Base-by-base conservation (phyloP, 176 grass and related monocot genomes). In the Bothriochloa decipiens region DNA sequence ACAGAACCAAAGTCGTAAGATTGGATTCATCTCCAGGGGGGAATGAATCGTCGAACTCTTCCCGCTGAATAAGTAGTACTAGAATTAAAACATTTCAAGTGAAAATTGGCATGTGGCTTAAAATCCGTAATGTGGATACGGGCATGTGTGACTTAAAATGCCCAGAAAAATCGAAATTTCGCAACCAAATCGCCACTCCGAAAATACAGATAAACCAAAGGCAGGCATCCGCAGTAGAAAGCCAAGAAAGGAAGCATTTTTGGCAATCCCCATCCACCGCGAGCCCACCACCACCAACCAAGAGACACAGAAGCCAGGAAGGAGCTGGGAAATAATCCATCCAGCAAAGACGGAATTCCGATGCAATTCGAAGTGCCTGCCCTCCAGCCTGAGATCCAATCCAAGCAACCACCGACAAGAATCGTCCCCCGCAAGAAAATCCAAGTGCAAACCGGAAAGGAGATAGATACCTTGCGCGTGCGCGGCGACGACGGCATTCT, bases 401-500 rank as follows among this genome's bases (percentile, higher is more conserved):
- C 47, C 35, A 76, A 62, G 10, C 60, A 63, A 23, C 53, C 68
- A 23, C 61, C 66, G 49, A 32, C 71, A 70, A 69, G 70, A 60
- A 45, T 60, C 28, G 0, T 1, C 15, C 20, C 6, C 17, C 6
- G 6, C 6, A 53, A 29, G 18, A 68, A 84, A 60, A 52, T 42
- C 27, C 25, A 39, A 17, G 37, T 2, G 73, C 13, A 50, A 63
- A 67, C 70, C 14, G 7, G 28, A 17, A 39, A 52, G 20, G 55
- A 20, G 8, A 6, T 11, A 47, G 12, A 28, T 39, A 98, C 95
- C 95, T 93, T 98, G 92, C 76, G 93, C 88, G 61, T 99, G 96
- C 71, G 96, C 93, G 28, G 93, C 65, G 70, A 95, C 96, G 81
- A 99, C 96, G 83, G 96, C 96, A 92, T 99, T 99, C 96, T 99